Evolutionary conservation across 306 rosid species (phyloP).

Genomic region (Castanopsis chinensis): DNA sequence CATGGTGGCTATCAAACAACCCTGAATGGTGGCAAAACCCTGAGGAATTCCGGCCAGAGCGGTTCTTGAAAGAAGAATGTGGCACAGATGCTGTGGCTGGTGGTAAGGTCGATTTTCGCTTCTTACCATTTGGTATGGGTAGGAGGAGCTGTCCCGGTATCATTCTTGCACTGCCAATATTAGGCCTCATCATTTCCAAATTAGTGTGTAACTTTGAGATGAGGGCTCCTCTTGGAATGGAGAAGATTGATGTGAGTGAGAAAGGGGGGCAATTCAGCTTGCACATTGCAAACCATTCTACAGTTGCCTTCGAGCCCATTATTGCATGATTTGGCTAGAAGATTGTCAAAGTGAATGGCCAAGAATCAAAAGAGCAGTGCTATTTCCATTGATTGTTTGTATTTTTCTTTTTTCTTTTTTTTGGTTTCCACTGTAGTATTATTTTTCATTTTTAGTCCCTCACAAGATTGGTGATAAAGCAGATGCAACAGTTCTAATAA

Average conservation of each 20-base stretch:
- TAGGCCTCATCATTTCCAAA: conserved; percentile 60
- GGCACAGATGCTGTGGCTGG: conserved; percentile 58
- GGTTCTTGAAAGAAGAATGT: conserved; percentile 71
- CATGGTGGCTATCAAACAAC: conserved; percentile 89
- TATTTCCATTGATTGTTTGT: neutral
- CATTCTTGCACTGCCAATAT: conserved; percentile 77
- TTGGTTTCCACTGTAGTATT: neutral
- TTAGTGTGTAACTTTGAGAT: conserved; percentile 61
- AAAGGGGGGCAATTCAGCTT: conserved; percentile 81
- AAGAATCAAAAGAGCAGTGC: neutral
- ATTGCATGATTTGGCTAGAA: neutral
- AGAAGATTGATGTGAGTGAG: conserved; percentile 59
- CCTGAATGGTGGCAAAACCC: conserved; percentile 79
- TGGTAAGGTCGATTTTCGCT: conserved; percentile 72
- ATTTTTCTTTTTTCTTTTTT: too few species aligned
- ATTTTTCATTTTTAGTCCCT: neutral
- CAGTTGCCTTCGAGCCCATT: conserved; percentile 39
- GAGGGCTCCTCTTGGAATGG: conserved; percentile 35
- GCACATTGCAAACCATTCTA: conserved; percentile 74
- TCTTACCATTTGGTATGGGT: conserved; percentile 75
- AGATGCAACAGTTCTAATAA: neutral
- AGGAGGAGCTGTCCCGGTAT: conserved; percentile 91
- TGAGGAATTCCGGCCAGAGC: conserved; percentile 70
- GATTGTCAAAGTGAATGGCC: neutral
- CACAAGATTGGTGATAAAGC: neutral